phyloP scores from a whole-genome alignment of 352 stramenopile species.

The Pythium folliculosum region DNA sequence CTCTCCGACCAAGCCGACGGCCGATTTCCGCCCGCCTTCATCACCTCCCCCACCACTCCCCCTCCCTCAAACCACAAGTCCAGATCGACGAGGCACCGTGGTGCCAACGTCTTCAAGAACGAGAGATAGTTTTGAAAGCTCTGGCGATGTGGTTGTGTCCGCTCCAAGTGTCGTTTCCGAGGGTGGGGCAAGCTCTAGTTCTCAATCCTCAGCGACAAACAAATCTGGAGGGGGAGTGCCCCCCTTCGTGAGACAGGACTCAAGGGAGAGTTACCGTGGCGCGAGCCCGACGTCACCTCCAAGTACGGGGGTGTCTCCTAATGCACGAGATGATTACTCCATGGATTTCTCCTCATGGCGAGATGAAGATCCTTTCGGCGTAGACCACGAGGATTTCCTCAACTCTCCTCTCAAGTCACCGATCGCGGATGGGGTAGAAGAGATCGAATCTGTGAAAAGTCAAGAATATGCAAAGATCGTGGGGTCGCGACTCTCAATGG shows the following conservation, averaged over 20 bases:
- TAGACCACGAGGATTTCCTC: slow-evolving; percentile 18
- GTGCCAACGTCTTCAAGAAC: neutral
- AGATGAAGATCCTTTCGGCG: slow-evolving; percentile 37
- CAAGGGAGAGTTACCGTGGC: slow-evolving; percentile 1
- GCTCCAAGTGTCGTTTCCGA: neutral
- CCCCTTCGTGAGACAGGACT: slow-evolving; percentile 11
- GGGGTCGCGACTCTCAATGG: neutral
- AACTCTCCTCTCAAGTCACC: neutral
- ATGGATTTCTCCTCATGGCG: slow-evolving; percentile 33
- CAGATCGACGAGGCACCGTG: slow-evolving; percentile 4
- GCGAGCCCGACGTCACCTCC: neutral
- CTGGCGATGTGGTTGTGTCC: neutral
- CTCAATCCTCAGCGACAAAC: neutral
- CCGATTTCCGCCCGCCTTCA: slow-evolving; percentile 26
- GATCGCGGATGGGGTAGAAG: slow-evolving; percentile 3
- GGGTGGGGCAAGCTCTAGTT: neutral
- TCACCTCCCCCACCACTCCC: slow-evolving; percentile 32
- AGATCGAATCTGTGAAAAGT: slow-evolving; percentile 16
- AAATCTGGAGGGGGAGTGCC: slow-evolving; percentile 3
- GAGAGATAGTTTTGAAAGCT: slow-evolving; percentile 1
- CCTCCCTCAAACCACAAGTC: slow-evolving; percentile 21
- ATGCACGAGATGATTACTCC: slow-evolving; percentile 18
- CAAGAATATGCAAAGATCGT: slow-evolving; percentile 13
- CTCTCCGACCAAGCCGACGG: slow-evolving; percentile 12
- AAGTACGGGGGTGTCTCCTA: slow-evolving; percentile 4